A percentile compares a stretch with the other conserved stretches of the same genome.
Evolutionary conservation across 2,329 filamentous ascomycete species (phyloP).

Genomic region (Graphilbum fragrans): DNA sequence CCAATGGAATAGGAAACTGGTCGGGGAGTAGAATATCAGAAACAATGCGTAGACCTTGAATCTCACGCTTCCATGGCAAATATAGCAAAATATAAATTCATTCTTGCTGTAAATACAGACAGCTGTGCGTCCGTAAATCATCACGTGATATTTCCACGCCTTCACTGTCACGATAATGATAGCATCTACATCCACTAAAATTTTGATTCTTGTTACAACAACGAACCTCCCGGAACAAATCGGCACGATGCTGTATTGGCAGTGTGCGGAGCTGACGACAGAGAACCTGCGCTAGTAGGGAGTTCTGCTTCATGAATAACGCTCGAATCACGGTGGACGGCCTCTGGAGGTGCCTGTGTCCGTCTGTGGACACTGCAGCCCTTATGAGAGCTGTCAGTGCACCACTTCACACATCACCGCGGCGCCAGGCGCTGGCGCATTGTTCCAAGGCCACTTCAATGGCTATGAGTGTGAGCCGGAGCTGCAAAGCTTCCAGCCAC

Average conservation of each 20-base stretch:
- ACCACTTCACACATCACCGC: conserved; percentile 4
- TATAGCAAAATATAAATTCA: too few species aligned
- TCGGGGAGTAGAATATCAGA: too few species aligned
- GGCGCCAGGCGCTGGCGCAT: background rate
- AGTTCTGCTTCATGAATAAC: conserved; percentile 8
- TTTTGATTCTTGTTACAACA: background rate
- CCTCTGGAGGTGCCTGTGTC: conserved; percentile 53
- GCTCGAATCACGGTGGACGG: conserved; percentile 37
- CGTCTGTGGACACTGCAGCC: conserved; percentile 32
- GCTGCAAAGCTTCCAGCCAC: background rate
- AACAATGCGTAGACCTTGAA: too few species aligned
- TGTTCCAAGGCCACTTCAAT: conserved; percentile 1
- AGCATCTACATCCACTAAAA: background rate
- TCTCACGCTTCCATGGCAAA: too few species aligned
- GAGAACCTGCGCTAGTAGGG: background rate
- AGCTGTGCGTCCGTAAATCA: too few species aligned
- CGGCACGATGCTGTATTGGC: background rate
- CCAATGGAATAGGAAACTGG: too few species aligned
- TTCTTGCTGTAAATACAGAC: too few species aligned
- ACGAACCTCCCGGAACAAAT: background rate
- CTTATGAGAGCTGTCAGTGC: conserved; percentile 20
- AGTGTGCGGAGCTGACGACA: background rate
- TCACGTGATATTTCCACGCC: too few species aligned
- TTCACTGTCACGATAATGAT: too few species aligned
- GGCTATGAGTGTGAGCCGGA: background rate